Evolutionary conservation across 2,329 filamentous ascomycete species (phyloP), one percentile per base, ranked within the genome.

Genomic region (Diplocarpon rosae): DNA sequence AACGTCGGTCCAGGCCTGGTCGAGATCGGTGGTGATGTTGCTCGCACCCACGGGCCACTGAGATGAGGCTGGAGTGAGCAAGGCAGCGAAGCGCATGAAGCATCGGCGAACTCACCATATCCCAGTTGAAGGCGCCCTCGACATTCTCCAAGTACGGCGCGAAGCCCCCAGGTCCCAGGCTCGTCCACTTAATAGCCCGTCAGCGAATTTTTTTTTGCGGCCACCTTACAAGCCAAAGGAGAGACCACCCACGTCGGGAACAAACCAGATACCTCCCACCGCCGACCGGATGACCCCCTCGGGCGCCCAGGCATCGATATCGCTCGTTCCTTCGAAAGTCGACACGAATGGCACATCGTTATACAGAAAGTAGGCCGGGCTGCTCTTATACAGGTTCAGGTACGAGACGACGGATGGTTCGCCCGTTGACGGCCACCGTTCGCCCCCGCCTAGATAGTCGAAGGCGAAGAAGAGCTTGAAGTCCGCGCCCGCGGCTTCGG

Each of bases 291-390:
- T 70, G 1, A 52, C 5, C 30, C 58, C 57, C 17, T 43, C 47
- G 12, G 43, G 53, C 13, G 50, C 41, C 70, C 71, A 74, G 47
- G 72, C 66, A 2, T 52, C 57, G 11, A 62, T 59, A 37, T 67
- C 65, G 9, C 43, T 50, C 0, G 61, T 53, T 0, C 72, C 72
- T 54, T 75, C 71, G 45, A 75, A 76, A 0, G 72, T 75, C 3
- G 67, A 71, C 4, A 71, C 72, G 17, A 75, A 60, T 0, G 70
- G 65, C 42, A 63, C 54, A 38, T 52, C 53, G 10, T 65, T 58
- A 47, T 63, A 62, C 30, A 61, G 58, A 46, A 65, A 63, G 37
- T 69, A 63, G 0, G 64, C 62, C 9, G 56, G 33, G 17, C 56
- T 61, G 9, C 42, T 40, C 15, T 59, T 58, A 32, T 63, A 63